Percentiles rank a stretch among this genome's conserved stretches.
Evolutionary conservation across 345 rosid genomes (phyloP).

Genomic region (Erucastrum elatum): DNA sequence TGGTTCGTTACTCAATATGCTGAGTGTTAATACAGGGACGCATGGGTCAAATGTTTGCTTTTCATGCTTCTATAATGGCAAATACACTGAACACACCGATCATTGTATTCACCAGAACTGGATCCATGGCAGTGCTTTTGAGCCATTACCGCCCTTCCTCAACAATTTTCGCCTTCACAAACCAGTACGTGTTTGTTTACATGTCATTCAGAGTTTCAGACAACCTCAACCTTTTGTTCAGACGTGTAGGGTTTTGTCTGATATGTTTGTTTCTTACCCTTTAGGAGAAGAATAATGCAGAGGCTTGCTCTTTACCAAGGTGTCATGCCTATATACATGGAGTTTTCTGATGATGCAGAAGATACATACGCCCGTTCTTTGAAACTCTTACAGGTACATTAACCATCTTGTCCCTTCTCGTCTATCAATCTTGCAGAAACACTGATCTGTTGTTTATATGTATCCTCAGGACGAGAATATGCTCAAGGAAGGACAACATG

Average conservation of each 20-base stretch:
- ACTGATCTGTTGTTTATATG: slow-evolving; percentile 12
- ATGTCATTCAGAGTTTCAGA: neutral
- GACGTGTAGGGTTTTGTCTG: neutral
- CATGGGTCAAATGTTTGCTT: slow-evolving; percentile 99
- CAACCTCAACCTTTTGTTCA: too few species aligned
- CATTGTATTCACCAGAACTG: slow-evolving; percentile 90
- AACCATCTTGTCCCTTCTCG: neutral
- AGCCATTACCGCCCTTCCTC: slow-evolving; percentile 89
- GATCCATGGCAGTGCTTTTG: slow-evolving; percentile 84
- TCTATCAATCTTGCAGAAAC: neutral
- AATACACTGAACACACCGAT: slow-evolving; percentile 78
- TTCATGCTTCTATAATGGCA: slow-evolving; percentile 92
- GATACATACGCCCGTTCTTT: slow-evolving; percentile 85
- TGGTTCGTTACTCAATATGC: neutral
- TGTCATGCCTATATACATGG: slow-evolving; percentile 78
- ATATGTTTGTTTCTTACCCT: slow-evolving; percentile 12
- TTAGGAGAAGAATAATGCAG: slow-evolving; percentile 89
- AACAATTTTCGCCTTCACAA: slow-evolving; percentile 91
- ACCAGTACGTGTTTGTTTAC: slow-evolving; percentile 57
- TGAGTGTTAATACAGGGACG: slow-evolving; percentile 51
- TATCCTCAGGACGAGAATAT: slow-evolving; percentile 59
- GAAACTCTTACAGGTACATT: slow-evolving; percentile 60
- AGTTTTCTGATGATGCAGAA: slow-evolving; percentile 82
- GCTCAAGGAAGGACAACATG: slow-evolving; percentile 63
- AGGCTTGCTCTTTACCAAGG: slow-evolving; percentile 89